Base-by-base conservation (phyloP, 179 eudicot species). In the Gypsophila paniculata region DNA sequence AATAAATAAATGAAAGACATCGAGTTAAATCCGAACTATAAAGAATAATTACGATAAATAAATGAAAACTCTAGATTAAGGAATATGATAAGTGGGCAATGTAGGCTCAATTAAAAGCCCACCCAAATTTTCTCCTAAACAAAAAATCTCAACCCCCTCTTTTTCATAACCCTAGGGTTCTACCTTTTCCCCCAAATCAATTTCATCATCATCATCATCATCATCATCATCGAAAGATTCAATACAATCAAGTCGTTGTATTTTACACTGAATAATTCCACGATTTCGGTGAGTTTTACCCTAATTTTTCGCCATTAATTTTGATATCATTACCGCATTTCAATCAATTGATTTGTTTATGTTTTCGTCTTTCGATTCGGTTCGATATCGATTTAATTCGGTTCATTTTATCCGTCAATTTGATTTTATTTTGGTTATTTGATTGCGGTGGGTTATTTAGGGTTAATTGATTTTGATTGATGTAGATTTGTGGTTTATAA, bases 161-260 rank as follows among this genome's bases (percentile, higher is more conserved):
- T 21, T 65, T 19, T 32, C 68, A 39, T 44, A 65, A 44, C 69
- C 69, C 69, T 65, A 65, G 69, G 69, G 69, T 65, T 65, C 69
- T 65, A 42, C 34, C 32, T 46, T 14, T 21, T 65, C 26, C 1
- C 19, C 10, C 25, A 63, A 8, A 9, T 42, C 10, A 42, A 29
- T 29, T 42, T 6, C 0, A 42, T 42, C 46, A 2, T 11, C 65
- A 60, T 23, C 32, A 25, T 60, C 64, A 9, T 60, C 39, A 9
- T 25, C 64, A 60, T 11, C 38, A n/a, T 63, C 48, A n/a, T 36
- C 67, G 4, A n/a, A n/a, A n/a, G n/a, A 29, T 29, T 39, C 51
- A 39, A n/a, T 18, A 15, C 19, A 34, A 54, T 14, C 46, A 36
- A 0, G 17, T 61, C n/a, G 22, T 34, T 61, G 46, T 32, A 34